These are phyloP conservation scores for Hymenoscyphus scutula DNA, from an alignment of 2,329 filamentous ascomycete species.

Conservation along the genomic window DNA sequence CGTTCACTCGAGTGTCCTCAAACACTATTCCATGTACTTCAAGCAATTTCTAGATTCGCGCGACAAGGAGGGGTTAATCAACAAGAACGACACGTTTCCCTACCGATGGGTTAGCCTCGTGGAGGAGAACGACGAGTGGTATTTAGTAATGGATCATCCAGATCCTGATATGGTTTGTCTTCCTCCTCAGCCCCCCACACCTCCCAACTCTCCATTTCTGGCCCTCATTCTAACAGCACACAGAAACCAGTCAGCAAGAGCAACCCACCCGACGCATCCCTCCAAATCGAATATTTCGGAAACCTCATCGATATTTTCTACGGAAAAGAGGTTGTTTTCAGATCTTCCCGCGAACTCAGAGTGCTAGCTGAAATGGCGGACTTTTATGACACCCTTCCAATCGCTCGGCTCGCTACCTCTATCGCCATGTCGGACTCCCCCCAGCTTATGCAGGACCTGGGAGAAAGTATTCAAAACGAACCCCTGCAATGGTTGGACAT, in stretches of 20 bases:
- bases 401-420: neutral
- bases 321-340: neutral
- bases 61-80: neutral
- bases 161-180: neutral
- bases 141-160: neutral
- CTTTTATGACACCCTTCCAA: conserved; percentile 10
- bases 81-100: neutral
- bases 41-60: neutral
- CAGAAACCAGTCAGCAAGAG: neutral
- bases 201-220: neutral
- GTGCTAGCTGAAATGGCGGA: conserved; percentile 4
- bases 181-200: too few species aligned
- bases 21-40: neutral
- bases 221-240: neutral
- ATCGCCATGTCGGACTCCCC: neutral
- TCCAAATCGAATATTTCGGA: conserved; percentile 3
- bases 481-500: neutral
- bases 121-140: conserved; percentile 15
- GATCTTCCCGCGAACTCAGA: neutral
- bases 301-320: neutral
- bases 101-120: conserved; percentile 20
- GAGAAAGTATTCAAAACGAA: neutral
- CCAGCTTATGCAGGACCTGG: neutral
- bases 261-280: neutral
- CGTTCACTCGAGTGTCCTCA: neutral